Evolutionary conservation across 2,329 filamentous ascomycete genomes (phyloP), one percentile per base, ranked within the genome.

Genomic region (Alternaria alternata): DNA sequence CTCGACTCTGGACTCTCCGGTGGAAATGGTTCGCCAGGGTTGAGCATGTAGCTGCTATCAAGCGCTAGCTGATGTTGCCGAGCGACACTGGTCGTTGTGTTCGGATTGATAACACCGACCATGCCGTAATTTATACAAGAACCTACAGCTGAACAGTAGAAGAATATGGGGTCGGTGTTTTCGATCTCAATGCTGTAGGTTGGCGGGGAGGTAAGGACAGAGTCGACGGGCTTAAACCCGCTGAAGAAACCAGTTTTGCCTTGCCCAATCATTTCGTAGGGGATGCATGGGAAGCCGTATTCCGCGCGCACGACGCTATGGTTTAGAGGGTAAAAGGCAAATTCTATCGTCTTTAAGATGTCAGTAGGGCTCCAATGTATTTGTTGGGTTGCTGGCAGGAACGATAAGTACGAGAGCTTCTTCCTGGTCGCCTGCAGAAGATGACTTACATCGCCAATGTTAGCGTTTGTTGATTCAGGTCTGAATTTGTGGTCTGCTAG

Each of bases 91-190:
- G 64, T 69, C 12, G 60, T 65, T 7, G 67, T 32, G 44, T 74
- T 75, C 9, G 89, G 85, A 70, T 94, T 94, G 66, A 94, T 89
- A 1, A 87, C 89, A 4, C 91, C 91, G 18, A 94, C 85, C 91
- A 94, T 94, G 38, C 87, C 85, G 52, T 88, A 85, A 2, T 79
- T 76, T 9, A 84, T 82, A 71, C 91, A 94, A 5, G 88, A 90
- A 2, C 82, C 85, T 0, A 87, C 84, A 0, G 89, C 89, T 0
- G 88, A 71, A 60, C 76, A 79, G 66, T 79, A 79, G 70, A 77
- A 79, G 59, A 75, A 79, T 1, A 79, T 70, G 3, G 78, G 77
- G 1, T 65, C 39, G 1, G 73, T 72, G 55, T 76, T 70, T 53
- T 78, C 77, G 54, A 79, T 63, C 2, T 36, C 51, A 32, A 78